Evolutionary conservation across 2,329 filamentous ascomycete species (phyloP), one percentile per base, ranked within the genome.

Genomic region (Epicoccum sorghinum): DNA sequence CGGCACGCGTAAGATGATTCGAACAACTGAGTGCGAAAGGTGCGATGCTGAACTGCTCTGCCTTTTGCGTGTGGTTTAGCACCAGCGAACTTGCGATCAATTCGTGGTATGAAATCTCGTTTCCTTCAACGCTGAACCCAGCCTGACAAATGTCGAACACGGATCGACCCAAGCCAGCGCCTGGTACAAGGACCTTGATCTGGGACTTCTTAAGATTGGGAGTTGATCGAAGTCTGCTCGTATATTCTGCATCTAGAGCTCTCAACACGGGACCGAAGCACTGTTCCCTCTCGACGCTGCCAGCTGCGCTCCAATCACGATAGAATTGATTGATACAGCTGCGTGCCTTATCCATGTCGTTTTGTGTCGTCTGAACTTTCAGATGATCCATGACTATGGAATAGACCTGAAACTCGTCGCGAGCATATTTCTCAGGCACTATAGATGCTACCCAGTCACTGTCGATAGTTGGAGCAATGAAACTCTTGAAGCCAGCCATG

Each of bases 21-120:
- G 91, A 96, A 73, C 97, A 96, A 40, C 86, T 87, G 59, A 95
- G 84, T 3, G 91, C 85, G 84, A 93, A 99, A 0, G 95, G 95
- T 68, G 89, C 90, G 46, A 99, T 81, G 7, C 80, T 85, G 74
- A 92, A 91, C 57, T 89, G 81, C 13, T 82, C 81, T 0, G 83
- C 83, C 2, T 73, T 69, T 0, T 78, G 65, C 4, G 87, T 90
- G 64, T 81, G 82, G 72, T 93, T 93, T 42, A 93, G 83, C 13
- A 93, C 83, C 69, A 90, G 85, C 58, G 83, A 84, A 53, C 90
- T 96, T 1, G 91, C 91, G 53, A 98, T 81, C n/a, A 99, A 84
- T 72, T 96, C 91, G 73, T 99, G 95, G 70, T 96, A 98, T 3
- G 93, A 97, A 58, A 98, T 96, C 76, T 99, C 79, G 70, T 97